Evolutionary conservation across 208 protist species (phyloP).

Genomic region (Leishmania martiniquensis): DNA sequence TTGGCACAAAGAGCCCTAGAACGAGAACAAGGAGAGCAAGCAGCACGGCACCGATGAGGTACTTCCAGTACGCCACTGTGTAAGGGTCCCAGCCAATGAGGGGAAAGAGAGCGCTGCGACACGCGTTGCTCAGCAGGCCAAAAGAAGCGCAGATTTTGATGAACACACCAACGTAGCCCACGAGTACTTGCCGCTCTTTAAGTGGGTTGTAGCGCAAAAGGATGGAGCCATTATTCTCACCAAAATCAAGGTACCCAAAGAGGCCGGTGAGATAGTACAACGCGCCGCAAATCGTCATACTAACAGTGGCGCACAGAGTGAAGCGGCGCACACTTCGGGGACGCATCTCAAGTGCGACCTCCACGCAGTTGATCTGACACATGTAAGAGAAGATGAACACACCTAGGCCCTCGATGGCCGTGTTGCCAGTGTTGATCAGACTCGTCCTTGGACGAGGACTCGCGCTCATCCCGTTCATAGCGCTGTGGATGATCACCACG

Average conservation of each 20-base stretch:
- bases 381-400: slow-evolving; percentile 65
- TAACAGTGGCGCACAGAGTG: slow-evolving; percentile 23
- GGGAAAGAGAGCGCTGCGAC: slow-evolving; percentile 47
- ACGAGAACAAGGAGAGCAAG: slow-evolving; percentile 42
- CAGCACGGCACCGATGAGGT: slow-evolving; percentile 27
- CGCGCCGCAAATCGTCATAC: slow-evolving; percentile 47
- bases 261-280: slow-evolving; percentile 62
- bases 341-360: slow-evolving; percentile 50
- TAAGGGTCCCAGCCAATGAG: slow-evolving; percentile 30
- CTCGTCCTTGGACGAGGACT: slow-evolving; percentile 7
- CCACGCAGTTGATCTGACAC: slow-evolving; percentile 58
- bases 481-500: slow-evolving; percentile 49
- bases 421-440: slow-evolving; percentile 33
- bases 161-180: slow-evolving; percentile 60
- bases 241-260: slow-evolving; percentile 76
- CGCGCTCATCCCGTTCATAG: slow-evolving; percentile 37
- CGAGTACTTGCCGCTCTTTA: slow-evolving; percentile 34
- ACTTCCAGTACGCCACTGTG: slow-evolving; percentile 44
- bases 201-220: slow-evolving; percentile 51
- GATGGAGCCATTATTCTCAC: slow-evolving; percentile 40
- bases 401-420: slow-evolving; percentile 36
- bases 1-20: slow-evolving; percentile 62
- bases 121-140: slow-evolving; percentile 43
- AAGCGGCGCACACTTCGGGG: slow-evolving; percentile 26
- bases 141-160: slow-evolving; percentile 73